Base-by-base conservation (phyloP, 176 grass and related monocot species). In the Cymbopogon citratus region DNA sequence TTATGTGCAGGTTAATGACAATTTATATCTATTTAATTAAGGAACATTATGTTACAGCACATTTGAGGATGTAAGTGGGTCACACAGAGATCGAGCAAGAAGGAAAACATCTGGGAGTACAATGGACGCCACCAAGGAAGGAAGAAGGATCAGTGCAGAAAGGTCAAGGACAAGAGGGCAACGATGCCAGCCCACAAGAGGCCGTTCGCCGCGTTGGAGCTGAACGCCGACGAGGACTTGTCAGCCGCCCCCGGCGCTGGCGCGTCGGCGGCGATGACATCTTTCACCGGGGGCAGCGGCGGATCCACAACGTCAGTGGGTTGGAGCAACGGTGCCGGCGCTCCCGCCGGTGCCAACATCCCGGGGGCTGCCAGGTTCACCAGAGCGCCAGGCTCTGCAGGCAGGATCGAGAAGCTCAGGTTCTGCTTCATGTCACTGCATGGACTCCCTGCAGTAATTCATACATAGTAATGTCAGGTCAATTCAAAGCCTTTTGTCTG, bases 241-340 rank as follows among this genome's bases (percentile, higher is more conserved):
- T 86, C 80, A 33, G 80, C 48, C 7, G 23, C 57, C 23, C 45
- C 46, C 19, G 68, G 69, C 0, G 84, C n/a, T 10, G 68, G 77
- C 45, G 70, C 66, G 28, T 85, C 48, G 19, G 84, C 62, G 29
- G 71, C 40, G 71, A 76, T 67, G 14, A 85, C 84, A 3, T 68
- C 24, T 15, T 93, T 25, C 1, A 99, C 92, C 10, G 89, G 84
- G 3, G 96, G 96, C 66, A 99, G 85, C 26, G 96, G 92, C 13
- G 92, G 91, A 60, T 95, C 96, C 19, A 91, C 34, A 5, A 99
- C 75, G 25, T 99, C 91, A 13, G 59, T 36, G 24, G 83, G 88
- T 54, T 91, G 82, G 6, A 99, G 89, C 77, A 91, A 29, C n/a
- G 96, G 92, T 4, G 90, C 92, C 14, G 92, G 96, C 61, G 79